Evolutionary conservation across 208 protist species (phyloP), one percentile per base, ranked within the genome.

Genomic region (Leishmania braziliensis): DNA sequence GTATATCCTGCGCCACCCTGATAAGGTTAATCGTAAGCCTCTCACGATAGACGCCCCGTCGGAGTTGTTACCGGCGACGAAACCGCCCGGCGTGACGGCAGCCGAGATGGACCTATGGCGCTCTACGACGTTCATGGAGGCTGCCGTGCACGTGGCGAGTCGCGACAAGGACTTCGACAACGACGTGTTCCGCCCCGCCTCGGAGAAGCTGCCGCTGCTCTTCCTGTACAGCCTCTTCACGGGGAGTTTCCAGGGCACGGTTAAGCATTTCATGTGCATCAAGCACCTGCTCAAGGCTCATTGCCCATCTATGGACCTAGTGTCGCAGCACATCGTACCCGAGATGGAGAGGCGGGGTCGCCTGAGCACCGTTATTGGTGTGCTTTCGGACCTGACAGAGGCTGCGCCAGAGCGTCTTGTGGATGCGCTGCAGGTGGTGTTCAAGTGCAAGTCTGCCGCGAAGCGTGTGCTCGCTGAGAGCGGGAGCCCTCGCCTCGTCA

Each of bases 1-100:
- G 84, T 97, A 97, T 84, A 94, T 97, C 33, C 81, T 97, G 50
- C 88, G 89, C 66, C 90, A 97, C 79, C 91, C 90, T 33, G 94
- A 96, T 58, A 95, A 95, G 75, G 91, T 94, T 53, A 95, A 93
- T 75, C 84, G 90, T 43, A 93, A 92, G 77, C 78, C 77, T 29
- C 85, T 96, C 48, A 54, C 85, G 46, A 72, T 80, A 43, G 90
- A 95, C 53, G 90, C 87, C 0, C 91, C 93, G 65, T 70, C 83
- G 18, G 90, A 94, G 70, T 18, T 97, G 77, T 46, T 95, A 72
- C 89, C 90, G 46, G 56, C 72, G 78, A 84, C 73, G 72, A 88
- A 86, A 83, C 89, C 89, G 26, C 75, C 85, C 58, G 78, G 83
- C 36, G 78, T 82, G 78, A 86, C 89, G 65, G 78, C 84, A 23